phyloP scores from a whole-genome alignment of 2,329 filamentous ascomycete genomes.

The Grosmannia huntii region DNA sequence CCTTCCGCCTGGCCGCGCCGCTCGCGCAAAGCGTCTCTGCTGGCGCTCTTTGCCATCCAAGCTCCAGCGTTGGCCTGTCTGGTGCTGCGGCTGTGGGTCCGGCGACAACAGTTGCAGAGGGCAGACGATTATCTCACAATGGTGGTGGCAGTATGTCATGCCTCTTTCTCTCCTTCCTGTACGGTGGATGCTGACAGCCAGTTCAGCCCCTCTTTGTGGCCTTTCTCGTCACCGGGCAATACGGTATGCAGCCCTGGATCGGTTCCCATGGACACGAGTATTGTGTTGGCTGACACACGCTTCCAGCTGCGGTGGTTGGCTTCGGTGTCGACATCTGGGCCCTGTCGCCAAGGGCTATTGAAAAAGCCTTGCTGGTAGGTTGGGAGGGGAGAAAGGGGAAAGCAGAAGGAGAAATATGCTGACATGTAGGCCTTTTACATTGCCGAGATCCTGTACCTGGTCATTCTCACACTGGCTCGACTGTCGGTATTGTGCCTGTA shows the following conservation, averaged over 20 bases:
- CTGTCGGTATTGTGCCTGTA: slow-evolving; percentile 21
- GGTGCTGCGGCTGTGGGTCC: slow-evolving; percentile 23
- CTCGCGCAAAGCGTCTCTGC: slow-evolving; percentile 20
- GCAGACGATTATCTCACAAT: slow-evolving; percentile 28
- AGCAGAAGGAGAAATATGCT: background rate
- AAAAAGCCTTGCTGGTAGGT: slow-evolving; percentile 18
- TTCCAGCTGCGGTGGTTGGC: slow-evolving; percentile 15
- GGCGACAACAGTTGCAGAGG: slow-evolving; percentile 20
- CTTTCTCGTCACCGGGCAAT: slow-evolving; percentile 20
- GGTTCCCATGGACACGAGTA: too few species aligned
- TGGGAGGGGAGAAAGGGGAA: background rate
- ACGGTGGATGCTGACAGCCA: background rate
- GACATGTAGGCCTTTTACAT: slow-evolving; percentile 20
- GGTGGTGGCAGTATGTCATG: slow-evolving; percentile 18
- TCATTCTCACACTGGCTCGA: slow-evolving; percentile 18
- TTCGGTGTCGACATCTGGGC: slow-evolving; percentile 28
- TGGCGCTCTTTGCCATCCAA: slow-evolving; percentile 23
- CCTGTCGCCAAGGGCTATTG: slow-evolving; percentile 16
- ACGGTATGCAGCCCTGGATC: slow-evolving; percentile 14
- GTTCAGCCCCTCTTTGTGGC: slow-evolving; percentile 17
- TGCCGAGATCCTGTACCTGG: slow-evolving; percentile 21
- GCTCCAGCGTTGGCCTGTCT: slow-evolving; percentile 21
- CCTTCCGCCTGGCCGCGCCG: slow-evolving; percentile 12
- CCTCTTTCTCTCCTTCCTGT: background rate
- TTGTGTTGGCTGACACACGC: background rate